phyloP scores from a whole-genome alignment of 2,329 filamentous ascomycete species.

The Teratosphaeria zuluensis region DNA sequence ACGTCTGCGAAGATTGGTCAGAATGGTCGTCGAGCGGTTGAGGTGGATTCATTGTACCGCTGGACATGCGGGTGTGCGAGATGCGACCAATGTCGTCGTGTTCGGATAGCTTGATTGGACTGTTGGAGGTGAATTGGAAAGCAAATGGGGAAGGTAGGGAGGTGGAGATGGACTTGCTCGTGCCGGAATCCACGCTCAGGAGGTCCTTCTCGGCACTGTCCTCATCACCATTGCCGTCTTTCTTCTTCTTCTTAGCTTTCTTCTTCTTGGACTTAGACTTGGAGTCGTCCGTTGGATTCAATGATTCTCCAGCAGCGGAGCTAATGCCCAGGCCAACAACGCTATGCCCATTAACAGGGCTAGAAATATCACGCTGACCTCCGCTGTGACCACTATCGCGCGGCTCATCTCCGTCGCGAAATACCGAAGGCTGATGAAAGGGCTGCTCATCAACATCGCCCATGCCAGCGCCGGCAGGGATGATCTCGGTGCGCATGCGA shows the following conservation, averaged over 20 bases:
- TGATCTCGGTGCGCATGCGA: neutral
- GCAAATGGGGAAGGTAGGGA: neutral
- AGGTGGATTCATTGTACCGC: neutral
- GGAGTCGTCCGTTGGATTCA: neutral
- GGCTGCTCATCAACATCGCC: neutral
- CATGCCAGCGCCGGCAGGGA: neutral
- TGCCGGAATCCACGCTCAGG: neutral
- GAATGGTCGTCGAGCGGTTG: neutral
- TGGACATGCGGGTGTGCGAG: neutral
- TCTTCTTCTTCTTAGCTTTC: conserved; percentile 12
- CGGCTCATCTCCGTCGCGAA: neutral
- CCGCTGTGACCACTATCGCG: conserved; percentile 1
- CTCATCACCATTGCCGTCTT: conserved; percentile 1
- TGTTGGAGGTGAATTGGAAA: neutral
- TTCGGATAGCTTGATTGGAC: neutral
- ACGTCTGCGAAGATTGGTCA: conserved; percentile 3
- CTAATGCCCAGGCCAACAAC: conserved; percentile 9
- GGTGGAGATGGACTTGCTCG: neutral
- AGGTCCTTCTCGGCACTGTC: neutral
- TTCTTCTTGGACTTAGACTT: conserved; percentile 14
- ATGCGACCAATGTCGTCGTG: neutral
- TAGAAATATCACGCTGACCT: conserved; percentile 3
- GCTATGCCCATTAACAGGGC: neutral
- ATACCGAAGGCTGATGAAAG: conserved; percentile 3
- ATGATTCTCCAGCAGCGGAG: neutral